A percentile compares a stretch with the other conserved stretches of the same genome.
These are phyloP conservation scores for Viola pubescens DNA, from an alignment of 441 rosid species.

Conservation along the genomic window DNA sequence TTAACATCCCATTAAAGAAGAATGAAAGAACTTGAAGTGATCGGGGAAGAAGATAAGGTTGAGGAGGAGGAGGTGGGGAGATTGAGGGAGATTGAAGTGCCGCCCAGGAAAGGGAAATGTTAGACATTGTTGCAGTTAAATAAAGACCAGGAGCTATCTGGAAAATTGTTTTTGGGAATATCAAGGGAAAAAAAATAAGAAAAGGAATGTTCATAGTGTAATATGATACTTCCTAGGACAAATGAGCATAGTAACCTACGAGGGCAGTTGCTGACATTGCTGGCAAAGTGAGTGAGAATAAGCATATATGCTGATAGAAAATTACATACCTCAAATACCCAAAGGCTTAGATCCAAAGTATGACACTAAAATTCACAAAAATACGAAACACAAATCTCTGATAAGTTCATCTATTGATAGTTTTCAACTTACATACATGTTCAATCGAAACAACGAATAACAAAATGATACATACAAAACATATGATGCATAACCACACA, in stretches of 20 bases:
- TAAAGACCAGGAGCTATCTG: not conserved
- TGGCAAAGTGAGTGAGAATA: too few relatives aligned
- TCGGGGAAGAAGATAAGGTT: too few relatives aligned
- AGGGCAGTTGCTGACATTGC: not conserved
- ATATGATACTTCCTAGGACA: not conserved
- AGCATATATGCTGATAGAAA: too few relatives aligned
- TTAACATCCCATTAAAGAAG: not conserved
- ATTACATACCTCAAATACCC: too few relatives aligned
- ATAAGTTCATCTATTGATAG: not conserved
- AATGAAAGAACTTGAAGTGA: not conserved
- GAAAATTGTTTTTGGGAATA: conserved; percentile 6
- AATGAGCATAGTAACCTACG: conserved; percentile 1
- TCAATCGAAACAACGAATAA: conserved; percentile 8
- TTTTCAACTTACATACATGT: conserved; percentile 12
- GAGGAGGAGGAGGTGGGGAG: not conserved
- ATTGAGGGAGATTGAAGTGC: not conserved
- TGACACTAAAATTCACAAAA: too few relatives aligned
- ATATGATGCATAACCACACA: not conserved
- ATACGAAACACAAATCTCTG: not conserved
- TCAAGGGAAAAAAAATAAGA: not conserved
- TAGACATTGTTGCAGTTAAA: not conserved
- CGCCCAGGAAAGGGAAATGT: not conserved
- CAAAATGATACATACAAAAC: conserved; percentile 9
- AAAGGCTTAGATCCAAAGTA: too few relatives aligned
- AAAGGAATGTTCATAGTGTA: not conserved